A percentile compares a stretch with the other conserved stretches of the same genome.
Evolutionary conservation across 495 filamentous ascomycete genomes (phyloP).

Genomic region (Podospora pseudoanserina): DNA sequence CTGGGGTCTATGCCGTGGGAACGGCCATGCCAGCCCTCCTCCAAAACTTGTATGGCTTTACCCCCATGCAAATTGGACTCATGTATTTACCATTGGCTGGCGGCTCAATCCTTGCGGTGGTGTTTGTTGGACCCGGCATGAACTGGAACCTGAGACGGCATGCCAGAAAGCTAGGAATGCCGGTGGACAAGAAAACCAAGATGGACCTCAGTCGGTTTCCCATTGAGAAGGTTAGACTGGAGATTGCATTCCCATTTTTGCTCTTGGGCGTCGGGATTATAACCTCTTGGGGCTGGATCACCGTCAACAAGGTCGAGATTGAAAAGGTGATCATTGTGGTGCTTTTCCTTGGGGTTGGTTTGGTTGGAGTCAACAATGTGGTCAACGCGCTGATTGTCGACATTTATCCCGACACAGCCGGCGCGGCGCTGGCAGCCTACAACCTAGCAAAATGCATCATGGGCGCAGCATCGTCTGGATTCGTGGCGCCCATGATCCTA

Average conservation of each 20-base stretch:
- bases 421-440: conserved; percentile 65
- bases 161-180: conserved; percentile 40
- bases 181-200: conserved; percentile 45
- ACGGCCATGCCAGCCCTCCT: conserved; percentile 50
- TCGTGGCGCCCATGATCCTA: conserved; percentile 62
- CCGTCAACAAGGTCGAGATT: conserved; percentile 34
- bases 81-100: conserved; percentile 54
- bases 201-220: conserved; percentile 55
- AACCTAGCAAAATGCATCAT: conserved; percentile 66
- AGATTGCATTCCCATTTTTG: conserved; percentile 52
- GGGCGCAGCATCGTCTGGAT: conserved; percentile 62
- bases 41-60: conserved; percentile 49
- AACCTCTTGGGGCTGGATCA: conserved; percentile 57
- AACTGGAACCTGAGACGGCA: conserved; percentile 52
- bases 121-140: conserved; percentile 50
- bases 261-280: conserved; percentile 36
- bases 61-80: conserved; percentile 56
- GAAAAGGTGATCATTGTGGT: conserved; percentile 44
- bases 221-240: conserved; percentile 60
- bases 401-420: conserved; percentile 57
- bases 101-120: conserved; percentile 58
- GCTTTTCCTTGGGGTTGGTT: conserved; percentile 50
- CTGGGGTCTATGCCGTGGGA: conserved; percentile 56
- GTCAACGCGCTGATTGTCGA: conserved; percentile 60
- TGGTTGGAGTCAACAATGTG: conserved; percentile 50